Percentiles rank a stretch among this genome's conserved stretches.
Conservation (phyloP, 768 basidiomycete genomes). For the Mycena alexandri region DNA sequence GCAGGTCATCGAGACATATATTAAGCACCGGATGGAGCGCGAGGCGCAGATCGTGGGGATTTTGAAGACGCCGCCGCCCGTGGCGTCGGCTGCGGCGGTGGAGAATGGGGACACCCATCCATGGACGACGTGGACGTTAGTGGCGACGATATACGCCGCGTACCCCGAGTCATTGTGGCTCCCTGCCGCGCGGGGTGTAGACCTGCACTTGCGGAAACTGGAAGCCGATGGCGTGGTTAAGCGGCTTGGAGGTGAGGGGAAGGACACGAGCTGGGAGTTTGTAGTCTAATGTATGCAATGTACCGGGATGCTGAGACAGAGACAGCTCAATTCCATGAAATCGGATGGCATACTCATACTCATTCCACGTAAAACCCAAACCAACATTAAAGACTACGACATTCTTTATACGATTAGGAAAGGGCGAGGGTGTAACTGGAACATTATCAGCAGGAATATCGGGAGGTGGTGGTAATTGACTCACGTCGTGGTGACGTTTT, state of each 20-base stretch:
- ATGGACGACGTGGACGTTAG: slow-evolving; percentile 34
- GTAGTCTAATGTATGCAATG: slow-evolving; percentile 1
- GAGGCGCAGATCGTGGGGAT: slow-evolving; percentile 81
- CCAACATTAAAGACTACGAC: too few relatives aligned
- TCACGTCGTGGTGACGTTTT: slow-evolving; percentile 36
- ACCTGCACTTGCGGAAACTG: slow-evolving; percentile 82
- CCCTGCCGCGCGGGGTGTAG: slow-evolving; percentile 76
- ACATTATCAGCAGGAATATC: neutral
- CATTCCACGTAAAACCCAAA: too few relatives aligned
- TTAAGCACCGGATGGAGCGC: slow-evolving; percentile 83
- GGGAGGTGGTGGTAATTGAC: neutral
- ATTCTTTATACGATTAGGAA: neutral
- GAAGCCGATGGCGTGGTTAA: slow-evolving; percentile 71
- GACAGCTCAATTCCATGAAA: too few relatives aligned
- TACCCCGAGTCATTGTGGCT: slow-evolving; percentile 81
- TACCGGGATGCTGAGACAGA: too few relatives aligned
- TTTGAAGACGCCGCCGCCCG: slow-evolving; percentile 53
- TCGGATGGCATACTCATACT: too few relatives aligned
- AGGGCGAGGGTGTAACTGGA: slow-evolving; percentile 20
- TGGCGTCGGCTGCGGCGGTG: slow-evolving; percentile 23
- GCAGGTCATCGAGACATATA: slow-evolving; percentile 75
- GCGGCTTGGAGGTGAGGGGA: slow-evolving; percentile 63
- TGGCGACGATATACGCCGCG: slow-evolving; percentile 60
- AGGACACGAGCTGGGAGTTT: slow-evolving; percentile 63
- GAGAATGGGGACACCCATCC: neutral